Base-by-base conservation (phyloP, 225 moss, liverwort and hornwort genomes). In the Physcomitrium patens region DNA sequence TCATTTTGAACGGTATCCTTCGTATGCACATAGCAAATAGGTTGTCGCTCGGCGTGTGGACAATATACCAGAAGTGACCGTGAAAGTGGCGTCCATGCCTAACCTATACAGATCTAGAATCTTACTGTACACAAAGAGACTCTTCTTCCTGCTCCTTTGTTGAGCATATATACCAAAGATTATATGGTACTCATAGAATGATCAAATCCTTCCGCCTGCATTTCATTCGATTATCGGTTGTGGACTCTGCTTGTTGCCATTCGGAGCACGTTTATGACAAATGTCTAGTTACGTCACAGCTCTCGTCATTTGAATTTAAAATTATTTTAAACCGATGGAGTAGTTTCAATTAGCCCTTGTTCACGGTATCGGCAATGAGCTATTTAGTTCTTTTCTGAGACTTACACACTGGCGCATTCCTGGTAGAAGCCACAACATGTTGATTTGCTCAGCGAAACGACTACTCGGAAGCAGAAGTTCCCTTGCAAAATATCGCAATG, bases 381-480 rank as follows among this genome's bases (percentile, higher is more conserved):
- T 68, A 26, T 67, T 52, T 53, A 24, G 1, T 54, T 60, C 18
- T 61, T 18, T 15, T 60, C 37, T 27, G 12, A 60, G 28, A 19
- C 62, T 18, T 27, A 52, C 59, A 56, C 49, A 31, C 31, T 74
- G 49, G 49, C 49, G 43, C 69, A 48, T 69, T 78, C 0, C 19
- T 68, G 50, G 57, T 54, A 23, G 66, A 75, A 83, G 80, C 61
- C 60, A 65, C 67, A 87, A 45, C 74, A 87, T 87, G 87, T 79
- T 82, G 74, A 79, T 54, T 75, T 79, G 75, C 77, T 75, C 77
- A 43, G 84, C 64, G 14, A 73, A 26, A 44, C 60, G 65, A 59
- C 52, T 87, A 47, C 65, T 87, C 4, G 74, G 37, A 60, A 74
- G 75, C 47, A 65, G 60, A 68, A 67, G 52, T 47, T 47, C 62